Evolutionary conservation across 2,329 filamentous ascomycete species (phyloP), one percentile per base, ranked within the genome.

Genomic region (Cordyceps fumosorosea): DNA sequence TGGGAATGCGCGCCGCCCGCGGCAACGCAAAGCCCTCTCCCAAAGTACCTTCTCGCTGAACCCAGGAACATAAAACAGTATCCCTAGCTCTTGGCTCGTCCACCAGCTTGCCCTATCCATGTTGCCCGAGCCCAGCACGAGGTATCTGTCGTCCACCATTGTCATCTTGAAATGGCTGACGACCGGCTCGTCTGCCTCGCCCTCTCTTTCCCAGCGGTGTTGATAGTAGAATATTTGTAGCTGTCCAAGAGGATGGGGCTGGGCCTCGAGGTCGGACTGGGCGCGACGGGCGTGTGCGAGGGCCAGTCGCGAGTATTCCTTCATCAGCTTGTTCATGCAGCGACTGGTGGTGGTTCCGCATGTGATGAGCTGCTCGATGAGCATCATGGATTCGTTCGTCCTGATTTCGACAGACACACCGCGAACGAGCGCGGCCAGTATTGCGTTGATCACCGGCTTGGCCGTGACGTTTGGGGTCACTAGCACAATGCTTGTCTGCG

Each of bases 91-190:
- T 74, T 95, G 91, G 72, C 89, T 93, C 5, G 91, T 95, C 74
- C 85, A 93, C 89, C 89, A 95, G 70, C 89, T 93, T 8, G 91
- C 90, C 1, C 90, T 83, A 74, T 96, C 91, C 80, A 93, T 85
- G 71, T 96, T 96, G 1, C 90, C 90, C 20, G 89, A 93, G 0
- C 91, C 91, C 3, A 95, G 75, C 0, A 95, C 79, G 1, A 87
- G 78, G 22, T 86, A 84, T 64, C 85, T 78, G 1, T 79, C 79
- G 71, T 96, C 91, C 3, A 93, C 82, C 60, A 92, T 80, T 0
- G 85, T 88, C 70, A 92, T 80, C 73, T 96, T 96, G 62, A 93
- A 77, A 74, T 96, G 91, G 5, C 86, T 87, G 59, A 91, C 86
- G 2, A 89, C 84, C 0, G 89, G 89, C 68, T 90, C 85, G 20